Evolutionary conservation across 805 yeast species (phyloP).

Genomic region (Candida ascalaphidarum): DNA sequence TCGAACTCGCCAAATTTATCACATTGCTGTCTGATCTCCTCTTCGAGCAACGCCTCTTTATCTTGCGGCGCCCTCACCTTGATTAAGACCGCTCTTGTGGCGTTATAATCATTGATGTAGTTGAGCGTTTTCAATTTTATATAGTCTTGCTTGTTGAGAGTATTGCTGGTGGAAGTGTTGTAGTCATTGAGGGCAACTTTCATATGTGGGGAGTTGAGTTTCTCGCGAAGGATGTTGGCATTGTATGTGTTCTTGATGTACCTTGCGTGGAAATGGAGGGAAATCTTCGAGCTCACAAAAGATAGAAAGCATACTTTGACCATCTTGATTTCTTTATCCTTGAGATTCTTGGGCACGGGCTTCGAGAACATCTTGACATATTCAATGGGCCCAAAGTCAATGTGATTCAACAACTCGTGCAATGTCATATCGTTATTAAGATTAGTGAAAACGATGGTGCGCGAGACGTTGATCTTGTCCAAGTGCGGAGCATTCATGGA

Average conservation of each 20-base stretch:
- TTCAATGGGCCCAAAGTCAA: constrained; percentile 58
- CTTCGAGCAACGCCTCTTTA: constrained; percentile 14
- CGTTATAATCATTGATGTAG: constrained; percentile 29
- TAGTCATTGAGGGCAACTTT: constrained; percentile 20
- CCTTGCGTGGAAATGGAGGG: constrained; percentile 23
- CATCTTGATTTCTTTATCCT: constrained; percentile 9
- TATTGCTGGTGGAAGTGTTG: constrained; percentile 1
- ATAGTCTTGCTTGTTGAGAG: constrained; percentile 17
- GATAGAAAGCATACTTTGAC: constrained; percentile 26
- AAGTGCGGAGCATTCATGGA: constrained; percentile 10
- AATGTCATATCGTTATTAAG: constrained; percentile 15
- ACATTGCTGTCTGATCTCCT: constrained; percentile 20
- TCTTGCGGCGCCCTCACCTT: constrained; percentile 3
- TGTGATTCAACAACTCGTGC: constrained; percentile 30
- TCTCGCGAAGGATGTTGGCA: constrained; percentile 14
- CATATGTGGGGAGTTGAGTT: constrained; percentile 19
- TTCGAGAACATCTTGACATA: constrained; percentile 36
- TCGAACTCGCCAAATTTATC: constrained; percentile 35
- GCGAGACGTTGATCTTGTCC: constrained; percentile 27
- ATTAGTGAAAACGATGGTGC: constrained; percentile 27
- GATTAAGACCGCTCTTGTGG: constrained; percentile 25
- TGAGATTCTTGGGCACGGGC: constrained; percentile 20
- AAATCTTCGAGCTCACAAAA: constrained; percentile 25
- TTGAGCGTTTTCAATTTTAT: constrained; percentile 33
- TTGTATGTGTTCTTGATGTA: constrained; percentile 18